Conservation (phyloP, 345 rosid genomes). For the Ceriops tagal region DNA sequence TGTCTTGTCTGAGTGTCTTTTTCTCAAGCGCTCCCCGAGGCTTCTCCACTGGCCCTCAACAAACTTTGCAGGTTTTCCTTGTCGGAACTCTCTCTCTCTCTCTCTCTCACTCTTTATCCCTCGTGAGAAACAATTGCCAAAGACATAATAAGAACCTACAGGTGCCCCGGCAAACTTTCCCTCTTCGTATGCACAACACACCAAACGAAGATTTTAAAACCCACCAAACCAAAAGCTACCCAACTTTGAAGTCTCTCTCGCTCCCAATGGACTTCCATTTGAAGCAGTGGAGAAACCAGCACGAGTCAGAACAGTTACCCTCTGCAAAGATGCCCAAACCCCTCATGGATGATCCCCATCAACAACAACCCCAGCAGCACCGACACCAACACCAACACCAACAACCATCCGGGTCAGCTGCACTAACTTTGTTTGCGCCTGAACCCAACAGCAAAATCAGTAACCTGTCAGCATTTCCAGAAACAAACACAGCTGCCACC, state of each 20-base stretch:
- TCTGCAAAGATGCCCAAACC: slow-evolving; percentile 74
- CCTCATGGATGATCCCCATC: slow-evolving; percentile 34
- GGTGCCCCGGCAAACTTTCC: slow-evolving; percentile 31
- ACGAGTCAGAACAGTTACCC: slow-evolving; percentile 60
- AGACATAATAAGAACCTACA: slow-evolving; percentile 26
- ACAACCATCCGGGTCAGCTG: slow-evolving; percentile 36
- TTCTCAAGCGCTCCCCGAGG: slow-evolving; percentile 36
- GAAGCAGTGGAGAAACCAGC: slow-evolving; percentile 86
- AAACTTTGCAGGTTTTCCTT: slow-evolving; percentile 52
- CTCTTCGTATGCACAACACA: slow-evolving; percentile 24
- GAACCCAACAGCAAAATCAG: slow-evolving; percentile 48
- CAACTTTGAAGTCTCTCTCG: slow-evolving; percentile 15
- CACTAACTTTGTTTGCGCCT: slow-evolving; percentile 77
- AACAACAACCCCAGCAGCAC: slow-evolving; percentile 17
- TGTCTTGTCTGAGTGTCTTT: slow-evolving; percentile 72
- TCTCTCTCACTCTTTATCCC: slow-evolving; percentile 22
- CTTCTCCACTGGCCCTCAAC: slow-evolving; percentile 49
- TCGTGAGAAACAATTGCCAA: slow-evolving; percentile 26
- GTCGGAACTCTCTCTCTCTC: slow-evolving; percentile 42
- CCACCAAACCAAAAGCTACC: slow-evolving; percentile 10
- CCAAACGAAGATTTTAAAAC: slow-evolving; percentile 21
- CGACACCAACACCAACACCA: slow-evolving; percentile 30
- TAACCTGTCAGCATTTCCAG: slow-evolving; percentile 50
- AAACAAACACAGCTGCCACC: slow-evolving; percentile 30
- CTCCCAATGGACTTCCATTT: slow-evolving; percentile 80